A percentile compares a stretch with the other conserved stretches of the same genome.
These are phyloP conservation scores for Cyclanthera cordifolia DNA, from an alignment of 306 rosid species.

Conservation along the genomic window DNA sequence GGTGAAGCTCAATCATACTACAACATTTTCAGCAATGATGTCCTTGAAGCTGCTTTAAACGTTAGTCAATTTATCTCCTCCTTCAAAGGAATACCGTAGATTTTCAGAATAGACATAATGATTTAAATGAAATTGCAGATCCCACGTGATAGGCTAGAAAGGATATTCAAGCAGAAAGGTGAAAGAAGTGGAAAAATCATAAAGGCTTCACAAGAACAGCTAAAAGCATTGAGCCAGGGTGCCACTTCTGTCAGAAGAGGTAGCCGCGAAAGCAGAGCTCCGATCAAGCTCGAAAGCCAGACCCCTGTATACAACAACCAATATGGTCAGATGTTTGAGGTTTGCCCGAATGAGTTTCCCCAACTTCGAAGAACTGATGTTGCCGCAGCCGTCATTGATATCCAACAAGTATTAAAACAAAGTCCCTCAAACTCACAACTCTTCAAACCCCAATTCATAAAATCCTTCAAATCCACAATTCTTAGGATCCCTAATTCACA, in stretches of 20 bases:
- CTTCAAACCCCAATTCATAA: too few species aligned
- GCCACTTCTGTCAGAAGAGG: slow-evolving; percentile 16
- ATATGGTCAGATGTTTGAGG: slow-evolving; percentile 27
- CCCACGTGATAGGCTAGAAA: slow-evolving; percentile 20
- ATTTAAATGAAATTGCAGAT: slow-evolving; percentile 13
- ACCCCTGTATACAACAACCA: slow-evolving; percentile 21
- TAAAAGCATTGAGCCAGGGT: slow-evolving; percentile 25
- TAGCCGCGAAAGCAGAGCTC: neutral
- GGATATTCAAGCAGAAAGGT: slow-evolving; percentile 8
- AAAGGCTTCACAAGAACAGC: slow-evolving; percentile 26
- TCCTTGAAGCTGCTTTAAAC: slow-evolving; percentile 28
- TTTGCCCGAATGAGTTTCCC: slow-evolving; percentile 26
- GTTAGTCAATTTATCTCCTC: slow-evolving; percentile 7
- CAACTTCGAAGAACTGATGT: slow-evolving; percentile 30
- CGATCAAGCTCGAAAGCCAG: neutral
- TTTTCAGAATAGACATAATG: neutral
- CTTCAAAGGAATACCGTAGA: neutral
- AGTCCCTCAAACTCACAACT: neutral
- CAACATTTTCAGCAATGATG: slow-evolving; percentile 25
- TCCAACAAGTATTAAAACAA: slow-evolving; percentile 21
- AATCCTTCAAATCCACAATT: neutral
- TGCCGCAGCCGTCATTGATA: slow-evolving; percentile 10
- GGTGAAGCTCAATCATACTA: slow-evolving; percentile 23
- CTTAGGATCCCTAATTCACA: neutral
- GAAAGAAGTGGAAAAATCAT: slow-evolving; percentile 13